These are phyloP conservation scores for Pythium insidiosum DNA, from an alignment of 352 stramenopile genomes.

Conservation along the genomic window DNA sequence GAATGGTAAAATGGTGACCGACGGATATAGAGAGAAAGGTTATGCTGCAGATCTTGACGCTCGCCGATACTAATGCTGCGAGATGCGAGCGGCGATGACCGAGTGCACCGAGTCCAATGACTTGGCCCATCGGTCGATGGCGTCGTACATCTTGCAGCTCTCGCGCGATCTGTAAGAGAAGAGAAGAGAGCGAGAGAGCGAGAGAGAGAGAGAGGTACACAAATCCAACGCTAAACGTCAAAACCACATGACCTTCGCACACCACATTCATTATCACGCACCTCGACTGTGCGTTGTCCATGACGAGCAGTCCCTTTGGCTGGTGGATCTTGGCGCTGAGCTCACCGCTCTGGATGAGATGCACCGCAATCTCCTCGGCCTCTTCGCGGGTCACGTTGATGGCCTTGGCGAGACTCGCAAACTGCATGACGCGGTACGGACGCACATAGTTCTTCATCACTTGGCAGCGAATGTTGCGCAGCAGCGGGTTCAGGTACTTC, in stretches of 20 bases:
- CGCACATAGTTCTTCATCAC: conserved; percentile 88
- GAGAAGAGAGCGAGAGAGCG: too few species aligned
- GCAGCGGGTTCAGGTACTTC: conserved; percentile 84
- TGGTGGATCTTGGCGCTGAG: conserved; percentile 91
- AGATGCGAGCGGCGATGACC: conserved; percentile 30
- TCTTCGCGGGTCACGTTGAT: conserved; percentile 86
- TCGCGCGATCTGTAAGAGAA: conserved; percentile 48
- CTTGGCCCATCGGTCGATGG: conserved; percentile 51
- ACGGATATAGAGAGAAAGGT: too few species aligned
- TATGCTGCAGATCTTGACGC: too few species aligned
- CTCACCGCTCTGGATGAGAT: conserved; percentile 88
- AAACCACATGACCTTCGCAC: neutral
- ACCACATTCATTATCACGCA: conserved; percentile 8
- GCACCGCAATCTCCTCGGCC: conserved; percentile 87
- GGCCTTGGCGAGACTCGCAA: conserved; percentile 79
- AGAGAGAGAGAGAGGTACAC: too few species aligned
- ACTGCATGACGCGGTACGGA: conserved; percentile 88
- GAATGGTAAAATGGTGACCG: neutral
- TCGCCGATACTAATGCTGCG: conserved; percentile 4
- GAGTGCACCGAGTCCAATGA: conserved; percentile 43
- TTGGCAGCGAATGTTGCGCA: conserved; percentile 91
- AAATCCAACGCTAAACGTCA: conserved; percentile 4
- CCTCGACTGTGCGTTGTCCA: conserved; percentile 46
- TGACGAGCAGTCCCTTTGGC: conserved; percentile 39
- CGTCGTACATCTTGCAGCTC: conserved; percentile 60